These are phyloP conservation scores for Stenocarpella maydis DNA, from an alignment of 2,329 filamentous ascomycete species.

Conservation along the genomic window DNA sequence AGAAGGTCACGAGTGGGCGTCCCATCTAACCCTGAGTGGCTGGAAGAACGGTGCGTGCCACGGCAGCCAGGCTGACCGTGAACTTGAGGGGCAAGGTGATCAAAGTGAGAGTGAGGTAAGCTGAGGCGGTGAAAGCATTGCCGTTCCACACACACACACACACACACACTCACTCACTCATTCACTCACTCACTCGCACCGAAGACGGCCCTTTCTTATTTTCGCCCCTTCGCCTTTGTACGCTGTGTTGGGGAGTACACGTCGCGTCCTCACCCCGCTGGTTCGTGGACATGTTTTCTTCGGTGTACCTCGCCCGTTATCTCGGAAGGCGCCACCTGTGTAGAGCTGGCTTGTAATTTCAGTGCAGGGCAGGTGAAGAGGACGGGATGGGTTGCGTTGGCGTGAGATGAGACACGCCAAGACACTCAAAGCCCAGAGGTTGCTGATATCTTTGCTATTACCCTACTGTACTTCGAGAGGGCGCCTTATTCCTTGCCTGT, in stretches of 20 bases:
- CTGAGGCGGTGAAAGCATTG: not conserved
- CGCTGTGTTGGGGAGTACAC: not conserved
- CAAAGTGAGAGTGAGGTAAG: conserved; percentile 15
- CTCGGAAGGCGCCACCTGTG: not conserved
- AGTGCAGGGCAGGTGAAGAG: not conserved
- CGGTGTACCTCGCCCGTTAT: not conserved
- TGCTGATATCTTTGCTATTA: conserved; percentile 5
- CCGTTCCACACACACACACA: not conserved
- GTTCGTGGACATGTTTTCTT: not conserved
- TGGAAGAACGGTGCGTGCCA: conserved; percentile 18
- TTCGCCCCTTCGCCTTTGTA: not conserved
- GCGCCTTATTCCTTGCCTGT: conserved; percentile 50
- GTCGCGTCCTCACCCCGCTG: not conserved
- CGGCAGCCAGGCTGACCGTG: conserved; percentile 7
- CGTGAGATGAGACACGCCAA: conserved; percentile 7
- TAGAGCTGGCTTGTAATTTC: not conserved
- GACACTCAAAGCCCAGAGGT: not conserved
- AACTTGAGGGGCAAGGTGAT: conserved; percentile 24
- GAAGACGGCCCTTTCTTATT: not conserved
- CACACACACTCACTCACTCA: not conserved
- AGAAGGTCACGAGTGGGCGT: conserved; percentile 16
- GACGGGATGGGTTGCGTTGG: not conserved
- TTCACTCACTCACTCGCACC: not conserved
- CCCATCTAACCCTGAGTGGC: conserved; percentile 16
- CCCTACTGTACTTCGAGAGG: not conserved